Evolutionary conservation across 2,329 filamentous ascomycete genomes (phyloP).

Genomic region (Immersiporthe knoxdaviesiana): DNA sequence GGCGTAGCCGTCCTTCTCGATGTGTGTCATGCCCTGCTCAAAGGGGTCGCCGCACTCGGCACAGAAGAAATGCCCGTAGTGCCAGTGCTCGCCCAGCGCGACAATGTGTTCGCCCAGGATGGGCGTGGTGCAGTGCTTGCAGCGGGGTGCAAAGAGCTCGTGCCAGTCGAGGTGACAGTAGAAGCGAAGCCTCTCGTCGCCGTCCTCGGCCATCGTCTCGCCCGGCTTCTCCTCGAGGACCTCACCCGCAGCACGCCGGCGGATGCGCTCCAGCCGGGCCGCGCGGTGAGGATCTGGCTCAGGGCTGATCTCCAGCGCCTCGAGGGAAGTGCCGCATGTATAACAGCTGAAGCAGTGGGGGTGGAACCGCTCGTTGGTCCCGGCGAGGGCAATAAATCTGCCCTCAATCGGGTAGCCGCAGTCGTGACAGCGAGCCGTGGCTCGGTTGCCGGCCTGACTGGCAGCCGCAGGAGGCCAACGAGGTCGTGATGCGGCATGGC

Average conservation of each 20-base stretch:
- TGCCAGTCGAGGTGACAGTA: constrained; percentile 99
- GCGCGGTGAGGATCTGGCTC: constrained; percentile 76
- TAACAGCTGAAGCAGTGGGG: constrained; percentile 92
- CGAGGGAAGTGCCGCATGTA: constrained; percentile 82
- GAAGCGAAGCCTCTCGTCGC: constrained; percentile 77
- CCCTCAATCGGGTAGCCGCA: constrained; percentile 86
- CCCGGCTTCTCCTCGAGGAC: constrained; percentile 64
- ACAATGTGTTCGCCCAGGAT: constrained; percentile 95
- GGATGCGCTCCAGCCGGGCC: constrained; percentile 75
- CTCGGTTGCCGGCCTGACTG: constrained; percentile 47
- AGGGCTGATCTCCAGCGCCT: constrained; percentile 94
- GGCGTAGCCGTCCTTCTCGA: constrained; percentile 96
- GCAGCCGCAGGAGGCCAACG: constrained; percentile 62
- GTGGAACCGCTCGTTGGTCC: constrained; percentile 77
- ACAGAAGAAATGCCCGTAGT: constrained; percentile 98
- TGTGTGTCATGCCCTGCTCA: constrained; percentile 67
- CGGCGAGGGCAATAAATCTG: constrained; percentile 82
- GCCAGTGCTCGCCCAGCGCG: constrained; percentile 93
- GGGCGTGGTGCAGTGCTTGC: constrained; percentile 94
- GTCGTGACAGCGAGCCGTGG: constrained; percentile 78
- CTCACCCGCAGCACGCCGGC: constrained; percentile 60
- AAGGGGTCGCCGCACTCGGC: constrained; percentile 98
- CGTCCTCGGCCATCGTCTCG: constrained; percentile 69
- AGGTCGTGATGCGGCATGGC: constrained; percentile 47
- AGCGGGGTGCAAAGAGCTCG: constrained; percentile 87